Evolutionary conservation across 306 rosid species (phyloP).

Genomic region (Castanea mollissima): DNA sequence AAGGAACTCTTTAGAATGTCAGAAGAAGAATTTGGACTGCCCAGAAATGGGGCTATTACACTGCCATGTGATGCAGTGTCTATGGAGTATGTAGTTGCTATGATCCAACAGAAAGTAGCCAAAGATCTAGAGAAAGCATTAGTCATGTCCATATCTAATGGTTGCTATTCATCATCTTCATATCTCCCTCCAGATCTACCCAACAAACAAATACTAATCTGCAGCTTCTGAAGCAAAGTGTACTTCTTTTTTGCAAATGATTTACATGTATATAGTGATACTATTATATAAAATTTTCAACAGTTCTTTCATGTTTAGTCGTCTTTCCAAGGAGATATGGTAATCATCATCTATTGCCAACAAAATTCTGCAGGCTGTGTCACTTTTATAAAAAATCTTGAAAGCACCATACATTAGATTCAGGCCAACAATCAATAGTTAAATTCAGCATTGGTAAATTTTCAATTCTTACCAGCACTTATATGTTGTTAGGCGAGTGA

Average conservation of each 20-base stretch:
- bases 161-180: neutral
- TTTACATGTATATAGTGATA: neutral
- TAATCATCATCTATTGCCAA: neutral
- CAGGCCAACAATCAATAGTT: too few species aligned
- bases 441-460: too few species aligned
- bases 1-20: conserved; percentile 19
- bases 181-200: neutral
- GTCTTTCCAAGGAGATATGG: neutral
- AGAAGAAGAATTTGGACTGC: conserved; percentile 21
- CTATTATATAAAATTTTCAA: neutral
- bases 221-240: neutral
- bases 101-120: neutral
- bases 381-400: neutral
- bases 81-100: conserved; percentile 18
- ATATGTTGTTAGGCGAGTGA: too few species aligned
- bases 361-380: neutral
- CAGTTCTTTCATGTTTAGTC: neutral
- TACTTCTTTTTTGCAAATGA: neutral
- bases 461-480: too few species aligned
- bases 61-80: conserved; percentile 13
- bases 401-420: neutral
- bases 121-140: conserved; percentile 15
- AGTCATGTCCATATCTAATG: neutral
- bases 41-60: conserved; percentile 2
- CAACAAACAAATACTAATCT: neutral